Base-by-base conservation (phyloP, 73 alveolate genomes). In the Tetrahymena malaccensis region DNA sequence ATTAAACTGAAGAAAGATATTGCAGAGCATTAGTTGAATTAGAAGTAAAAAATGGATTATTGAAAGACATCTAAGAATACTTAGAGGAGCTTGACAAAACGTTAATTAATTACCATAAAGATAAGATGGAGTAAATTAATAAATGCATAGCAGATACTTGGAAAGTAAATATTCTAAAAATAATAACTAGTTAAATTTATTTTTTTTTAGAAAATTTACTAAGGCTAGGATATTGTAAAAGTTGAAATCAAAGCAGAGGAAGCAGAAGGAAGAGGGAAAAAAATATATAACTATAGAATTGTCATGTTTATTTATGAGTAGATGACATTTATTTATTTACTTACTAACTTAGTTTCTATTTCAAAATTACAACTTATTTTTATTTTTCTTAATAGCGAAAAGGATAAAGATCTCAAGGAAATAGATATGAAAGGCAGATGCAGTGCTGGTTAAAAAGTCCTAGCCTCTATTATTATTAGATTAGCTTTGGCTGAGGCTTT, bases 401-500 rank as follows among this genome's bases (percentile, higher is more conserved):
- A 70, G 34, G 83, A 94, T 44, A 35, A 93, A 43, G 93, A 85
- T 85, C 97, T 95, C 38, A 93, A 96, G 38, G 99, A 99, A 94
- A 89, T 99, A 37, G 99, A 99, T 95, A 99, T 99, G 99, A 98
- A 99, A 95, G 99, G 99, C 0, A 97, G 99, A 96, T 99, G 99
- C 94, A 98, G 99, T 0, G 99, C 99, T 33, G 99, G 99, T 15
- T 99, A 99, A 97, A 99, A 99, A 95, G 99, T 99, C 93, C 98
- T 99, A 16, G 99, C 99, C 35, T 97, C 99, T 58, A 98, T 99
- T 31, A 98, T 99, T n/a, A 99, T 99, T 35, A 97, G 99, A 83
- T 97, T 99, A 93, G 99, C 99, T 2, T 97, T 99, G 50, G 99
- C 99, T 27, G 99, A 99, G 96, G 98, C 99, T 43, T 99, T 99